Conservation (phyloP, 2,329 filamentous ascomycete species). For the Aspergillus fischeri region DNA sequence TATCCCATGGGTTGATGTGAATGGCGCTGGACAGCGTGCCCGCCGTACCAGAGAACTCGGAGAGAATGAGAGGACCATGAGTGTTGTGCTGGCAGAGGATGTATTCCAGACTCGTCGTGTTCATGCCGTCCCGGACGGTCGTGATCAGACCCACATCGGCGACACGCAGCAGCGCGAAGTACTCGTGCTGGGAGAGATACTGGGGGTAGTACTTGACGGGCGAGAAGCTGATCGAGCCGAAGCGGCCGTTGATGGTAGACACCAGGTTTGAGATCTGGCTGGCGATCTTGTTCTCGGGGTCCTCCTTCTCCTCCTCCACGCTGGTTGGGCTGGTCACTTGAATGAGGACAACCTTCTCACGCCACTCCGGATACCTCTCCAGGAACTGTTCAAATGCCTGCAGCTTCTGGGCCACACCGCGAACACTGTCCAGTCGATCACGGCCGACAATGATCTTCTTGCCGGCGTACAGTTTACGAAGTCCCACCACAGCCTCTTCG, state of each 20-base stretch:
- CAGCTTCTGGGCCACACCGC: slow-evolving; percentile 92
- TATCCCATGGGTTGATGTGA: slow-evolving; percentile 95
- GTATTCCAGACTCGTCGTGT: slow-evolving; percentile 93
- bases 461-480: slow-evolving; percentile 74
- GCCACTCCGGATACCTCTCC: slow-evolving; percentile 86
- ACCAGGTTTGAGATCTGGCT: slow-evolving; percentile 88
- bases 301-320: slow-evolving; percentile 73
- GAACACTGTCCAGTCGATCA: slow-evolving; percentile 87
- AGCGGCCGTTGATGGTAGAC: slow-evolving; percentile 84
- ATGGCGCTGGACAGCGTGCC: slow-evolving; percentile 80
- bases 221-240: slow-evolving; percentile 81
- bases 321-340: slow-evolving; percentile 89
- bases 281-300: slow-evolving; percentile 73
- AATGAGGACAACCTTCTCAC: slow-evolving; percentile 85
- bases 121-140: slow-evolving; percentile 95
- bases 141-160: slow-evolving; percentile 93
- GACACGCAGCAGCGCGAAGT: slow-evolving; percentile 86
- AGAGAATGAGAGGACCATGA: slow-evolving; percentile 84
- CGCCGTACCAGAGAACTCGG: slow-evolving; percentile 93
- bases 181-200: slow-evolving; percentile 84
- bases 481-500: slow-evolving; percentile 65
- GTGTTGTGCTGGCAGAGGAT: slow-evolving; percentile 85
- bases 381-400: slow-evolving; percentile 92
- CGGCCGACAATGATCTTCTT: slow-evolving; percentile 95
- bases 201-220: slow-evolving; percentile 94